Percentiles rank a stretch among this genome's conserved stretches.
phyloP scores from a whole-genome alignment of 306 rosid genomes.

The Fragaria nilgerrensis region DNA sequence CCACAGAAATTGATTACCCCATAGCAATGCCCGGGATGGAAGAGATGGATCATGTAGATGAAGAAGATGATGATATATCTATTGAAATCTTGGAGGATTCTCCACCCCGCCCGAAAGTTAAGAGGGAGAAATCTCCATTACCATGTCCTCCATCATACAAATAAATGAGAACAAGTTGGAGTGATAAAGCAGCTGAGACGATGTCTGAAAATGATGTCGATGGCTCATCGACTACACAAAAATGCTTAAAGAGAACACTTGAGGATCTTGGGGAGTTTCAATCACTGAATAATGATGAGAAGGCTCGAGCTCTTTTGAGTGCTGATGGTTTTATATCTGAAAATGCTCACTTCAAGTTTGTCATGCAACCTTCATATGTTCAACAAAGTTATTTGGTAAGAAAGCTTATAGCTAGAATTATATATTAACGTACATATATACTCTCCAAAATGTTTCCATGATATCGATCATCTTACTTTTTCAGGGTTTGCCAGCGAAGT shows the following conservation, averaged over 20 bases:
- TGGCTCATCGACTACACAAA: neutral
- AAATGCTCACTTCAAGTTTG: constrained; percentile 7
- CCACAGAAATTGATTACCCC: neutral
- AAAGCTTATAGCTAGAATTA: neutral
- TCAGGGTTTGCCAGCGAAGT: neutral
- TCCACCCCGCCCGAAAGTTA: neutral
- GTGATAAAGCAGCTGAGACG: neutral
- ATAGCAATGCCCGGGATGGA: neutral
- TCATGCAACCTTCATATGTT: neutral
- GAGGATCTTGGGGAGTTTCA: neutral
- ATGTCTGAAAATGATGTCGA: neutral
- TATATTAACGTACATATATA: neutral
- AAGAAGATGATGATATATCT: neutral
- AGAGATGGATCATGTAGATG: neutral
- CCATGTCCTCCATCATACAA: neutral
- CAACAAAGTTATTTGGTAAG: neutral
- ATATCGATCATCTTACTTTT: neutral
- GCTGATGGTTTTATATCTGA: neutral
- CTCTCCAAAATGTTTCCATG: neutral
- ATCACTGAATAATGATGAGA: neutral
- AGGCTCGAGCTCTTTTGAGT: neutral
- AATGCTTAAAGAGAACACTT: neutral
- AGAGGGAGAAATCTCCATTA: neutral
- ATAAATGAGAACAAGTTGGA: neutral
- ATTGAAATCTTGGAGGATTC: neutral